Conservation (phyloP, 2,329 filamentous ascomycete genomes). For the Pseudocercospora eumusae region DNA sequence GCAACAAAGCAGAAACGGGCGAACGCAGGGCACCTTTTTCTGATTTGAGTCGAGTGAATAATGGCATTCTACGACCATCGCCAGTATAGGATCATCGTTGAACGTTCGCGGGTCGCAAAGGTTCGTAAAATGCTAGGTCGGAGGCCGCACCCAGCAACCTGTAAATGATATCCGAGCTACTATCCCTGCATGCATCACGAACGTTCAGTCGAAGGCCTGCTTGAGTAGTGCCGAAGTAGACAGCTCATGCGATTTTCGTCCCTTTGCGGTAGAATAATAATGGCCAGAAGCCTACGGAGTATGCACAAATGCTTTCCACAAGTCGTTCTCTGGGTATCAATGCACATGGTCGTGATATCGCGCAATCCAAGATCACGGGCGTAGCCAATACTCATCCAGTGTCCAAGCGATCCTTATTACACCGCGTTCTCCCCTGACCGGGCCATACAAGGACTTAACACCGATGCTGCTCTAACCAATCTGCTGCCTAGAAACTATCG, state of each 20-base stretch:
- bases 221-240: background rate
- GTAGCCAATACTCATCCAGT: background rate
- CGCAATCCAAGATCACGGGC: background rate
- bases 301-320: background rate
- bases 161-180: background rate
- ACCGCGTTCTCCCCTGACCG: too few species aligned
- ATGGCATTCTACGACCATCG: background rate
- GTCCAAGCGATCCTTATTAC: background rate
- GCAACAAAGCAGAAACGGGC: background rate
- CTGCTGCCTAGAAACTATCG: too few species aligned
- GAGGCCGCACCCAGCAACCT: background rate
- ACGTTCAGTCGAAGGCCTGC: background rate
- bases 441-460: too few species aligned
- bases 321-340: background rate
- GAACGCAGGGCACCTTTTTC: background rate
- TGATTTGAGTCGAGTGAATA: background rate
- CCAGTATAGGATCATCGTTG: background rate
- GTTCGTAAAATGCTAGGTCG: background rate
- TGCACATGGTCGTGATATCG: background rate
- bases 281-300: background rate
- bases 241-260: background rate
- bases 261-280: background rate
- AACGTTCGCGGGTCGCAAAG: background rate
- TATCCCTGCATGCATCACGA: background rate
- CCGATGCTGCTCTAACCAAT: too few species aligned